Evolutionary conservation across 495 filamentous ascomycete genomes (phyloP).

Genomic region (Xylaria palmicola): DNA sequence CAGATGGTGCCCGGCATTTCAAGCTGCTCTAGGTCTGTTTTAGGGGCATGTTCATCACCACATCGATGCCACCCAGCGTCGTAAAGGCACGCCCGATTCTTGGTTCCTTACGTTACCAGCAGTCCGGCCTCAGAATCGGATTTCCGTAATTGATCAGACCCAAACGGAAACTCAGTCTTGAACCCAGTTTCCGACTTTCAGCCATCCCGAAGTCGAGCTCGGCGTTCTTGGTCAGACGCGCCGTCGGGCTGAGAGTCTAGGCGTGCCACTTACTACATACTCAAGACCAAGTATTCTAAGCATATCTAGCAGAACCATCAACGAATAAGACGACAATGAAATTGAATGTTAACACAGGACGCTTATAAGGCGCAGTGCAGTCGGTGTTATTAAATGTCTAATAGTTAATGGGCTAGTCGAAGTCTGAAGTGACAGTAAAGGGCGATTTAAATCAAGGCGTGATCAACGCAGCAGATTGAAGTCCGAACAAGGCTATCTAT

Average conservation of each 20-base stretch:
- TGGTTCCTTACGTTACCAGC: not conserved
- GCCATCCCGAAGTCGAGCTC: not conserved
- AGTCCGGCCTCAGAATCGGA: not conserved
- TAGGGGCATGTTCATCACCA: not conserved
- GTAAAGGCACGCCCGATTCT: not conserved
- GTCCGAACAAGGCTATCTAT: not conserved
- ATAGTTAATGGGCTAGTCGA: not conserved
- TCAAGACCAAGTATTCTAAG: too few relatives aligned
- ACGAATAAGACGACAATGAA: too few relatives aligned
- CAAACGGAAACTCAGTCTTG: not conserved
- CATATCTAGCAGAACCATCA: too few relatives aligned
- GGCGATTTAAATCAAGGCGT: not conserved
- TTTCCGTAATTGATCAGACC: not conserved
- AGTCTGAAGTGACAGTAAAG: not conserved
- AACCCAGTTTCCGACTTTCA: not conserved
- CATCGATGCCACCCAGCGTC: not conserved
- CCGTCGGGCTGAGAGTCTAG: too few relatives aligned
- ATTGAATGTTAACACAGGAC: too few relatives aligned
- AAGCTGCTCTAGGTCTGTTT: too few relatives aligned
- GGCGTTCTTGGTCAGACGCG: too few relatives aligned
- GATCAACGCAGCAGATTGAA: not conserved
- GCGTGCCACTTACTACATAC: too few relatives aligned
- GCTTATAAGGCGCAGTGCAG: too few relatives aligned
- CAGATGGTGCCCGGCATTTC: too few relatives aligned
- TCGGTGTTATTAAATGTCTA: not conserved